These are phyloP conservation scores for Dothideomycetes sp. DNA, from an alignment of 2,329 filamentous ascomycete genomes.

Conservation along the genomic window DNA sequence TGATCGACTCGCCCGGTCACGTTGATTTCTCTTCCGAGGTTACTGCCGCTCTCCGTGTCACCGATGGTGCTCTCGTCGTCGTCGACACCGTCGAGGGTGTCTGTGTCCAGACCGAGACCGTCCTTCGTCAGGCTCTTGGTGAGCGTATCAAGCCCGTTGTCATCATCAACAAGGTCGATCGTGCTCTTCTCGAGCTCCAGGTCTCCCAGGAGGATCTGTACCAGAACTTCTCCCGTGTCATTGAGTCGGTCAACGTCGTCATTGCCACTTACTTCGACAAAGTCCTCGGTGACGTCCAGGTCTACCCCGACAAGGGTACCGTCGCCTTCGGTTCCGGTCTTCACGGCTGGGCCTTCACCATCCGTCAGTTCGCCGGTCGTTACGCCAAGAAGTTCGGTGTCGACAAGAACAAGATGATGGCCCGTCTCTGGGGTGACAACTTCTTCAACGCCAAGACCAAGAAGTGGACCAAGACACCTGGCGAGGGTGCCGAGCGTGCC, in stretches of 20 bases:
- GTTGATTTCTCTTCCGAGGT: constrained; percentile 99
- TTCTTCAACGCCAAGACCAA: constrained; percentile 99
- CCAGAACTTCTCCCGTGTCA: constrained; percentile 98
- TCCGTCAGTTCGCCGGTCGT: constrained; percentile 90
- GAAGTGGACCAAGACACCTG: constrained; percentile 94
- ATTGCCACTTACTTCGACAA: constrained; percentile 99
- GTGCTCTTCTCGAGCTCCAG: constrained; percentile 97
- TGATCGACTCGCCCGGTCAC: constrained; percentile 99
- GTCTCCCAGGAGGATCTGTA: constrained; percentile 98
- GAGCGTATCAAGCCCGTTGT: constrained; percentile 99
- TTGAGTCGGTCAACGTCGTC: constrained; percentile 99
- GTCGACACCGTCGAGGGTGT: constrained; percentile 99
- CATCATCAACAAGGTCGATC: constrained; percentile 99
- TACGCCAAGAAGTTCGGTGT: constrained; percentile 99
- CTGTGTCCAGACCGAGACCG: constrained; percentile 99
- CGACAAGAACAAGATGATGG: constrained; percentile 99
- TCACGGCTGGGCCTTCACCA: constrained; percentile 98
- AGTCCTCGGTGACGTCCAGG: constrained; percentile 91
- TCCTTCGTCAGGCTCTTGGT: constrained; percentile 95
- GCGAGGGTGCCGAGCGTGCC: constrained; percentile 84
- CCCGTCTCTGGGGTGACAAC: constrained; percentile 99
- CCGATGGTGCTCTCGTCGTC: constrained; percentile 97
- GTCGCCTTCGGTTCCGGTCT: constrained; percentile 99
- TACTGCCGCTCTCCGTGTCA: constrained; percentile 98
- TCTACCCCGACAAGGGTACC: constrained; percentile 95